phyloP scores from a whole-genome alignment of 305 asterid genomes.

The Andrographis paniculata region DNA sequence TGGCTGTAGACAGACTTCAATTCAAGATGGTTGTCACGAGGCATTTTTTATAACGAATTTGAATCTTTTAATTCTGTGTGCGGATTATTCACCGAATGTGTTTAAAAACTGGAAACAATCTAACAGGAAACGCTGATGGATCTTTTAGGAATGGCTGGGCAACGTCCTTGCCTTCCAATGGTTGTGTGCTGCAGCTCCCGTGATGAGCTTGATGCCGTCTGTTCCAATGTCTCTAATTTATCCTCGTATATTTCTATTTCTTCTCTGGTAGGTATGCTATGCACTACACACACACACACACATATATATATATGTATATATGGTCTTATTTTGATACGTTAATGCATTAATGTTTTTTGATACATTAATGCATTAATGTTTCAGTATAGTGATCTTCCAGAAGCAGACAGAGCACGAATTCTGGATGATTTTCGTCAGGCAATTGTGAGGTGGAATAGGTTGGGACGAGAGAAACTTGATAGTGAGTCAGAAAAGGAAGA shows the following conservation, averaged over 20 bases:
- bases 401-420: constrained; percentile 47
- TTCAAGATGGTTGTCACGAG: constrained; percentile 63
- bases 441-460: constrained; percentile 53
- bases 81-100: constrained; percentile 10
- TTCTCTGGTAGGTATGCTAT: constrained; percentile 42
- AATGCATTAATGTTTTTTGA: too few relatives aligned
- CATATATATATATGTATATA: too few relatives aligned
- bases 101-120: neutral
- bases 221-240: constrained; percentile 47
- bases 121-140: constrained; percentile 70
- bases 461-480: constrained; percentile 36
- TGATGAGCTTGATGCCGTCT: constrained; percentile 84
- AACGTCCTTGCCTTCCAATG: constrained; percentile 64
- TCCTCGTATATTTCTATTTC: constrained; percentile 45
- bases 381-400: constrained; percentile 79
- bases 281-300: too few relatives aligned
- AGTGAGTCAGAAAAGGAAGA: constrained; percentile 37
- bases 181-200: constrained; percentile 85
- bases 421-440: constrained; percentile 59
- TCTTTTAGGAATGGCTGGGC: constrained; percentile 74
- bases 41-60: constrained; percentile 3
- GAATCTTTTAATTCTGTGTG: constrained; percentile 4
- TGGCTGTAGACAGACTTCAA: constrained; percentile 79
- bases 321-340: too few relatives aligned
- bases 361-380: neutral